Evolutionary conservation across 2,329 filamentous ascomycete genomes (phyloP).

Genomic region (Trichoderma arundinaceum): DNA sequence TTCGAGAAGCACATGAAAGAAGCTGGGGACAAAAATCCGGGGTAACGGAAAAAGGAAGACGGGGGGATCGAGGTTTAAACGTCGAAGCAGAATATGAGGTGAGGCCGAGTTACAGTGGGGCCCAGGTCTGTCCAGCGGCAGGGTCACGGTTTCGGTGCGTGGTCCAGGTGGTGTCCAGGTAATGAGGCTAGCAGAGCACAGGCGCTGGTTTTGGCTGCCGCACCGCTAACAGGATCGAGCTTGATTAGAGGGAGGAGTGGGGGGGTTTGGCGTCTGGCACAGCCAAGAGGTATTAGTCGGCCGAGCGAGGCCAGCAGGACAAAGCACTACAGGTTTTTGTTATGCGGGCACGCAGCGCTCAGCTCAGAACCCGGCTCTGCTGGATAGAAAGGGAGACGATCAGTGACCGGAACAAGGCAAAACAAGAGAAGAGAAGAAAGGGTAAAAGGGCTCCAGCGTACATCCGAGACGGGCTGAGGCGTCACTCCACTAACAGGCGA

Average conservation of each 20-base stretch:
- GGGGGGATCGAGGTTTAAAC: constrained; percentile 29
- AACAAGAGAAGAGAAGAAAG: background rate
- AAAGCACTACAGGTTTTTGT: too few species aligned
- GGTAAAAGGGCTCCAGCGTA: background rate
- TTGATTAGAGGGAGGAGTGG: constrained; percentile 2
- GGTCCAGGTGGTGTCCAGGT: background rate
- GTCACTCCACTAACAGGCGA: constrained; percentile 24
- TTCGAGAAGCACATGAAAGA: constrained; percentile 31
- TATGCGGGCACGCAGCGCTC: too few species aligned
- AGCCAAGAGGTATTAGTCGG: background rate
- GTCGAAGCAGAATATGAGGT: constrained; percentile 22
- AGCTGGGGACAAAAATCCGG: constrained; percentile 35
- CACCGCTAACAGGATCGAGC: constrained; percentile 18
- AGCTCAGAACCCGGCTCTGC: too few species aligned
- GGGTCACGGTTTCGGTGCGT: constrained; percentile 27
- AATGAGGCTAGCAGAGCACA: background rate
- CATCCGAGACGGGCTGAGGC: background rate
- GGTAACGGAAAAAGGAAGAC: constrained; percentile 33
- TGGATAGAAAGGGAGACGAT: background rate
- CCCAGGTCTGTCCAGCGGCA: constrained; percentile 17
- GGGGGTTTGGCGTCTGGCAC: constrained; percentile 5
- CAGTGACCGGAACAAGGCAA: too few species aligned
- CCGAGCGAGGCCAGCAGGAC: too few species aligned
- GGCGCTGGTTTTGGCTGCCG: constrained; percentile 5
- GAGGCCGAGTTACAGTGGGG: constrained; percentile 32